Conservation (phyloP, 2,329 filamentous ascomycete species). For the Shiraia sp. region DNA sequence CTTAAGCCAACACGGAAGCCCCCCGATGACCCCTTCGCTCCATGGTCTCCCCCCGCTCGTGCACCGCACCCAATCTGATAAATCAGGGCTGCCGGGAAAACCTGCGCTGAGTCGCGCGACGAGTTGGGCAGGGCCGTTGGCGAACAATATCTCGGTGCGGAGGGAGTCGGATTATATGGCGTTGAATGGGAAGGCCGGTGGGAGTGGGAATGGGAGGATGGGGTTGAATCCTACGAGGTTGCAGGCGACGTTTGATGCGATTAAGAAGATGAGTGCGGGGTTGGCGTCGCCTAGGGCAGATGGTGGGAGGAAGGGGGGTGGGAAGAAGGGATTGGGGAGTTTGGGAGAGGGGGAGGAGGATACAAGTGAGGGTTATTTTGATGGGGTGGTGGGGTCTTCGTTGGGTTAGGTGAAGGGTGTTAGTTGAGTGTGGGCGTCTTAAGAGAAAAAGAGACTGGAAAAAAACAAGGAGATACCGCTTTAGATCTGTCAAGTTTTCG, state of each 20-base stretch:
- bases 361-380: conserved; percentile 24
- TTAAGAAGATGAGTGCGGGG: conserved; percentile 31
- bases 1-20: conserved; percentile 5
- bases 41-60: too few species aligned
- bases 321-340: not conserved
- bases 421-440: too few species aligned
- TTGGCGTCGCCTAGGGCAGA: conserved; percentile 22
- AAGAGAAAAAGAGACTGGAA: too few species aligned
- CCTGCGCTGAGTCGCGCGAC: not conserved
- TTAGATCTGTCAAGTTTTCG: too few species aligned
- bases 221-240: conserved; percentile 19
- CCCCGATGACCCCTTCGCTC: not conserved
- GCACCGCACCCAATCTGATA: too few species aligned
- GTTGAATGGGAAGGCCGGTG: not conserved
- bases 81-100: not conserved
- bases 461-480: too few species aligned
- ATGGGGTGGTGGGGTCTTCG: too few species aligned
- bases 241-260: conserved; percentile 30
- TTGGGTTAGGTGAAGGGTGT: too few species aligned
- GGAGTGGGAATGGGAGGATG: not conserved
- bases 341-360: conserved; percentile 2
- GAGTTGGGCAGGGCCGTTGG: conserved; percentile 1
- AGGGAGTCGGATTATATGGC: not conserved
- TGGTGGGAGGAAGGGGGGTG: conserved; percentile 4
- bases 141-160: not conserved